Percentiles rank a stretch among this genome's conserved stretches.
Conservation (phyloP, 495 filamentous ascomycete genomes). For the Tuber borchii region DNA sequence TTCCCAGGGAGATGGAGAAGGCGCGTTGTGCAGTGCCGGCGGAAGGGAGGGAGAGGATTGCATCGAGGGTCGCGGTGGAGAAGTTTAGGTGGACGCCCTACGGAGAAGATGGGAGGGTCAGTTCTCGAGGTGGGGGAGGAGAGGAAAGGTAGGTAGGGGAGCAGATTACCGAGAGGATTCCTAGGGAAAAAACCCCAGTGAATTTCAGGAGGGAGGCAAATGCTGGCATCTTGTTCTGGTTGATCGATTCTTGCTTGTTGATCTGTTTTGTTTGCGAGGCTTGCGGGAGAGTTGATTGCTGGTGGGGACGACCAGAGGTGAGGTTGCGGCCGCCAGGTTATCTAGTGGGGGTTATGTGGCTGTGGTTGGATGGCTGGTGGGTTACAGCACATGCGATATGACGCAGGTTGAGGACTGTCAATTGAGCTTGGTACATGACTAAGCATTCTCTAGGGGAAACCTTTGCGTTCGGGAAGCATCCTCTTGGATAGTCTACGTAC, state of each 20-base stretch:
- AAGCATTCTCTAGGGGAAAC: background rate
- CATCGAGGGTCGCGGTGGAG: constrained; percentile 35
- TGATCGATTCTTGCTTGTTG: background rate
- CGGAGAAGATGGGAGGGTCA: background rate
- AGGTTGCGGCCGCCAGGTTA: background rate
- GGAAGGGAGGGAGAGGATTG: constrained; percentile 36
- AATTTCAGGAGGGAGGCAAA: constrained; percentile 51
- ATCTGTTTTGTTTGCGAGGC: background rate
- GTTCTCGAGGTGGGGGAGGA: constrained; percentile 1
- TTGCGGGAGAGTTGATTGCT: background rate
- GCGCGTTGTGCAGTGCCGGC: constrained; percentile 48
- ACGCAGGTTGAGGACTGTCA: background rate
- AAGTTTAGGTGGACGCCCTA: constrained; percentile 40
- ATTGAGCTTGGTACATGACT: background rate
- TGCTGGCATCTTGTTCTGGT: constrained; percentile 18
- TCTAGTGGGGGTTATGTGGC: background rate
- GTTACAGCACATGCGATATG: background rate
- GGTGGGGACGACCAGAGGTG: background rate
- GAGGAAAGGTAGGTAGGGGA: constrained; percentile 6
- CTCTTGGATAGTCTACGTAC: no score
- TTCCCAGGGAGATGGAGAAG: constrained; percentile 50
- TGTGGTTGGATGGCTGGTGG: background rate
- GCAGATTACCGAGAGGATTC: constrained; percentile 59
- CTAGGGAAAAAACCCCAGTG: constrained; percentile 62
- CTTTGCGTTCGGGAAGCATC: background rate